Percentiles rank a stretch among this genome's conserved stretches.
These are phyloP conservation scores for Euphorbia lathyris DNA, from an alignment of 345 rosid genomes.

Conservation along the genomic window DNA sequence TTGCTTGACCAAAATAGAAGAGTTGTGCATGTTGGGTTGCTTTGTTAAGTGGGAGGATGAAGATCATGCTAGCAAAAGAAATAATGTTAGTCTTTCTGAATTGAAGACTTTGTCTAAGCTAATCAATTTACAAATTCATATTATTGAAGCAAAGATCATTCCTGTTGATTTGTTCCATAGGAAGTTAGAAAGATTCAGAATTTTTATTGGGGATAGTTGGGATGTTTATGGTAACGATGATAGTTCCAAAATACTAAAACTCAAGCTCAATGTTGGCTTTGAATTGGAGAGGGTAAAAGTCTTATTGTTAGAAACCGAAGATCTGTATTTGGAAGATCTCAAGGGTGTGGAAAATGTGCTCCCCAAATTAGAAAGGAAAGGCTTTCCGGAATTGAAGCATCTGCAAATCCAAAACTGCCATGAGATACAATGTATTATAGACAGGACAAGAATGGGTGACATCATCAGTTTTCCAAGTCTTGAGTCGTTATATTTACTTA, in stretches of 20 bases:
- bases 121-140: not conserved
- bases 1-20: conserved; percentile 20
- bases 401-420: not conserved
- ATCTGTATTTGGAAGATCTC: conserved; percentile 4
- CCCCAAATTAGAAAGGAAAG: not conserved
- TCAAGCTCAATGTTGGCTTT: conserved; percentile 5
- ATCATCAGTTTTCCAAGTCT: not conserved
- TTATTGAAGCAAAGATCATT: conserved; percentile 1
- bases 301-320: conserved; percentile 2
- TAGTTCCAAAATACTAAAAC: conserved; percentile 12
- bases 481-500: conserved; percentile 11
- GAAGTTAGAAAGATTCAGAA: conserved; percentile 14
- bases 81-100: conserved; percentile 19
- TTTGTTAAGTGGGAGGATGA: conserved; percentile 22
- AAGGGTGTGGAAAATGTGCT: conserved; percentile 6
- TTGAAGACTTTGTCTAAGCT: not conserved
- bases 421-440: conserved; percentile 3
- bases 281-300: not conserved
- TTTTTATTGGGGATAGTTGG: too few species aligned
- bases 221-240: too few species aligned
- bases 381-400: not conserved
- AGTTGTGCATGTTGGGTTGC: conserved; percentile 13
- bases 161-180: conserved; percentile 6
- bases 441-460: not conserved
- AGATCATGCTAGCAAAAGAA: not conserved